These are phyloP conservation scores for Pythium brachiatum DNA, from an alignment of 352 stramenopile species.

Conservation along the genomic window DNA sequence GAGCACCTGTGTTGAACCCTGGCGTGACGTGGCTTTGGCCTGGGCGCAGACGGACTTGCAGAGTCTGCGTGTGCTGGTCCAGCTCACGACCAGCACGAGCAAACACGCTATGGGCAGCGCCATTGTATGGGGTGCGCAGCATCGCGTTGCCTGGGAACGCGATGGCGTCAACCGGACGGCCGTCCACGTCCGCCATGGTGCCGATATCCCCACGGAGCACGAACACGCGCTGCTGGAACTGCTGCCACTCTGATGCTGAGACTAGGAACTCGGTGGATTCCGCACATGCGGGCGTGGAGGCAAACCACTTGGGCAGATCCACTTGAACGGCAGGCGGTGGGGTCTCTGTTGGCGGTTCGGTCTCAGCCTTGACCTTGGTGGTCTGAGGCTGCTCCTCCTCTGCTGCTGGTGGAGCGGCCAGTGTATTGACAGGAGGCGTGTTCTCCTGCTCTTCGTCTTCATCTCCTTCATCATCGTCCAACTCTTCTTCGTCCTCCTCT, in stretches of 20 bases:
- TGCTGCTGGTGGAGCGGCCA: neutral
- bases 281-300: conserved; percentile 21
- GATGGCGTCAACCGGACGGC: conserved; percentile 35
- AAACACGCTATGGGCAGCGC: conserved; percentile 43
- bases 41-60: conserved; percentile 26
- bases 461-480: conserved; percentile 6
- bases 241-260: conserved; percentile 32
- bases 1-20: conserved; percentile 43
- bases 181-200: conserved; percentile 34
- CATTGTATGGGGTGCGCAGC: conserved; percentile 40
- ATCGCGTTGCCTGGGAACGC: conserved; percentile 46
- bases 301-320: conserved; percentile 7
- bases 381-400: neutral
- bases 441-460: neutral
- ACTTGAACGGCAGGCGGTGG: neutral
- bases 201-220: conserved; percentile 45
- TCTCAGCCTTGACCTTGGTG: neutral
- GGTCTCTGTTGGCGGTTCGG: neutral
- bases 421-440: neutral
- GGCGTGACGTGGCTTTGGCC: conserved; percentile 45
- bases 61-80: conserved; percentile 27
- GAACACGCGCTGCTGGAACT: conserved; percentile 35
- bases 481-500: conserved; percentile 26
- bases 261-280: conserved; percentile 32
- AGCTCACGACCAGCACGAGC: conserved; percentile 37